Conservation (phyloP, 345 rosid species). For the Ricinus communis region DNA sequence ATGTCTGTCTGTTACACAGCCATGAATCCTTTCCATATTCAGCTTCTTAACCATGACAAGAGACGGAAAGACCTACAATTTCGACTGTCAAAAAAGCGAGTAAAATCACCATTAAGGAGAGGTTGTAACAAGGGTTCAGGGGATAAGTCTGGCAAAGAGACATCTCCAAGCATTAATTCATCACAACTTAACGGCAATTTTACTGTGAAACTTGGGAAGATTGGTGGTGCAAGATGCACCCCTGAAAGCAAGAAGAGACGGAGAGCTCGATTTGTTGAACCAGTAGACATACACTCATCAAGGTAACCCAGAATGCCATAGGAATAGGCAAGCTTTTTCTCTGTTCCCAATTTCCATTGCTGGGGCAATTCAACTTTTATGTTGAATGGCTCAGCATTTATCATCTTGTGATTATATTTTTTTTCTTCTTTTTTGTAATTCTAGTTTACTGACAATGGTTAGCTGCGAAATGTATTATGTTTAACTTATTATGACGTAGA, state of each 20-base stretch:
- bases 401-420: background rate
- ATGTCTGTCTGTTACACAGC: slow-evolving; percentile 67
- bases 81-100: slow-evolving; percentile 50
- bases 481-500: background rate
- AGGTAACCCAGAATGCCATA: slow-evolving; percentile 18
- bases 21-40: slow-evolving; percentile 64
- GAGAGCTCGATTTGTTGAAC: slow-evolving; percentile 43
- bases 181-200: slow-evolving; percentile 41
- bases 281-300: slow-evolving; percentile 40
- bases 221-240: slow-evolving; percentile 48
- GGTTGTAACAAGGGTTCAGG: slow-evolving; percentile 16
- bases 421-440: background rate
- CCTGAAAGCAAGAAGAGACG: slow-evolving; percentile 77
- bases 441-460: slow-evolving; percentile 1
- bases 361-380: slow-evolving; percentile 10
- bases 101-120: slow-evolving; percentile 50
- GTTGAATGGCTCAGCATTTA: background rate
- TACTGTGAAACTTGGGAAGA: slow-evolving; percentile 46
- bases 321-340: background rate
- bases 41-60: slow-evolving; percentile 42
- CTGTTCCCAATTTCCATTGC: background rate
- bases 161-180: slow-evolving; percentile 17
- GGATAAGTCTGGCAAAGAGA: slow-evolving; percentile 20
- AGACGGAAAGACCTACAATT: slow-evolving; percentile 26
- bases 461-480: slow-evolving; percentile 5